A percentile compares a stretch with the other conserved stretches of the same genome.
These are phyloP conservation scores for Cercis canadensis DNA, from an alignment of 306 rosid species.

Conservation along the genomic window DNA sequence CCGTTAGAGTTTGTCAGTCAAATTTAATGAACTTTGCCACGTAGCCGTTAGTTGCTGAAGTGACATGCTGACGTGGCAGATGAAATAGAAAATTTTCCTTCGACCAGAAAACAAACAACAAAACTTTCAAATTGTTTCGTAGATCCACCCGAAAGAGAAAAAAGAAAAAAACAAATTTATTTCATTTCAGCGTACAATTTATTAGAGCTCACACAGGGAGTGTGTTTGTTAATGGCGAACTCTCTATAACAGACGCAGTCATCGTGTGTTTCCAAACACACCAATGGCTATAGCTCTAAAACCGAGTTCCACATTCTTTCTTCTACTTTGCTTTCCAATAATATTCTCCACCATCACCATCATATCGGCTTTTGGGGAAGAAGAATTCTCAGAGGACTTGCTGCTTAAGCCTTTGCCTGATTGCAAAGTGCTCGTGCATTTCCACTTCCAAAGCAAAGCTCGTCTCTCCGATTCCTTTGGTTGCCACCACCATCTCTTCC, in stretches of 20 bases:
- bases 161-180: too few relatives aligned
- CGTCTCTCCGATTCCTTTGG: constrained; percentile 60
- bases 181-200: too few relatives aligned
- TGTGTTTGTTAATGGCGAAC: constrained; percentile 45
- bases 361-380: constrained; percentile 50
- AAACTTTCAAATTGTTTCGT: too few relatives aligned
- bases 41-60: too few relatives aligned
- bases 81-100: too few relatives aligned
- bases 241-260: constrained; percentile 7
- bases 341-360: constrained; percentile 23
- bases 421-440: constrained; percentile 88
- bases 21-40: too few relatives aligned
- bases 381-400: constrained; percentile 88
- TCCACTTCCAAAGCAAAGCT: constrained; percentile 73
- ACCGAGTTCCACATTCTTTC: constrained; percentile 20
- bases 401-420: constrained; percentile 87
- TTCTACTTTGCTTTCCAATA: constrained; percentile 42
- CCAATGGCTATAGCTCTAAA: constrained; percentile 50
- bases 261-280: not conserved
- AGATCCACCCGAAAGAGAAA: too few relatives aligned
- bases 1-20: too few relatives aligned
- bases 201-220: constrained; percentile 18
- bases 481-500: constrained; percentile 89
- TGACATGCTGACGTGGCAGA: too few relatives aligned
- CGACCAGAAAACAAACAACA: too few relatives aligned